phyloP scores from a whole-genome alignment of 768 basidiomycete genomes.

The Mycena venus region DNA sequence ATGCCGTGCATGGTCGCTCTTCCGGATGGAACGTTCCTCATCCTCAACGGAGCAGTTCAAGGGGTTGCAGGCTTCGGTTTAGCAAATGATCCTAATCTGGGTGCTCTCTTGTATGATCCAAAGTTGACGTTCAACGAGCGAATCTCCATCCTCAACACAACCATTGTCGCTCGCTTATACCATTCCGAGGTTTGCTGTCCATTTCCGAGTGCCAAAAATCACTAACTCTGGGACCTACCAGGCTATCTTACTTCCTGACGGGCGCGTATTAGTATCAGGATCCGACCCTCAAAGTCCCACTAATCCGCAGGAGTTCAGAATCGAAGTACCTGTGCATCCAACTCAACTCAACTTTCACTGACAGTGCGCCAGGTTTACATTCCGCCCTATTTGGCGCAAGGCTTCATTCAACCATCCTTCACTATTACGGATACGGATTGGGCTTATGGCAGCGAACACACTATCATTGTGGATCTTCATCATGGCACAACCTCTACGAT shows the following conservation, averaged over 20 bases:
- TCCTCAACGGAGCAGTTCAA: slow-evolving; percentile 69
- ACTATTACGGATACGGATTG: slow-evolving; percentile 72
- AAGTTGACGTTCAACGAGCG: slow-evolving; percentile 58
- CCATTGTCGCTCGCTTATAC: slow-evolving; percentile 69
- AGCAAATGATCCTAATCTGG: slow-evolving; percentile 59
- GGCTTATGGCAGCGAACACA: slow-evolving; percentile 64
- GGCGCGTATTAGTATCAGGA: slow-evolving; percentile 71
- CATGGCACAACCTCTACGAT: slow-evolving; percentile 56
- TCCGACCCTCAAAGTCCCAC: slow-evolving; percentile 56
- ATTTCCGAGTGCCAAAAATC: slow-evolving; percentile 36
- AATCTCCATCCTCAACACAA: slow-evolving; percentile 63
- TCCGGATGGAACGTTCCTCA: slow-evolving; percentile 70
- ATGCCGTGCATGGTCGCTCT: slow-evolving; percentile 78
- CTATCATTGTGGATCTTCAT: slow-evolving; percentile 61
- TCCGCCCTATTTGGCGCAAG: slow-evolving; percentile 84
- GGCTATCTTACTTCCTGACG: slow-evolving; percentile 70
- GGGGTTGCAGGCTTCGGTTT: too few species aligned
- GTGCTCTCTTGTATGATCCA: slow-evolving; percentile 69
- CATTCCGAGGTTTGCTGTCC: too few species aligned
- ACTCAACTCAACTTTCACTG: not conserved
- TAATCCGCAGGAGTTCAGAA: slow-evolving; percentile 71
- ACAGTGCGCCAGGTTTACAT: slow-evolving; percentile 70
- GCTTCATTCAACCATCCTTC: slow-evolving; percentile 72
- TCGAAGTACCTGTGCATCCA: slow-evolving; percentile 61
- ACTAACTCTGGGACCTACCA: slow-evolving; percentile 42